Conservation (phyloP, 1,284 basidiomycete genomes). For the Agaricales sp. region DNA sequence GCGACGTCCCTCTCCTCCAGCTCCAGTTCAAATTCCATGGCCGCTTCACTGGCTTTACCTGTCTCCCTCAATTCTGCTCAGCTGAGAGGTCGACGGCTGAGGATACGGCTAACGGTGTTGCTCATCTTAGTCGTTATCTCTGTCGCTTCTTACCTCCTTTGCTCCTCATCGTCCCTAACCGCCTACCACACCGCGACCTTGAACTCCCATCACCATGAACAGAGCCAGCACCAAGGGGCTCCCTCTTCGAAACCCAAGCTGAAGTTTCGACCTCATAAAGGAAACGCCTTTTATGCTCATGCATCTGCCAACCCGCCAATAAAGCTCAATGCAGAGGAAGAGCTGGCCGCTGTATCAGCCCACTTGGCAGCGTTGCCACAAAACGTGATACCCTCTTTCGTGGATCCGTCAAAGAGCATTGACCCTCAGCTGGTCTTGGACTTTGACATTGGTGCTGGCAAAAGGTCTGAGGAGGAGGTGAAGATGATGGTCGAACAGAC, state of each 20-base stretch:
- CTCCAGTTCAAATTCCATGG: not conserved
- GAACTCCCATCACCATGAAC: not conserved
- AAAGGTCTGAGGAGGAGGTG: constrained; percentile 47
- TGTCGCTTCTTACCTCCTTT: not conserved
- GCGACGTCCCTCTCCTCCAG: not conserved
- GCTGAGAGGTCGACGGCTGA: not conserved
- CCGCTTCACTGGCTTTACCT: no score
- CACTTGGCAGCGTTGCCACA: constrained; percentile 73
- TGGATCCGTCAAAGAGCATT: constrained; percentile 58
- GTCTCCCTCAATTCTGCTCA: not conserved
- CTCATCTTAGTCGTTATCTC: not conserved
- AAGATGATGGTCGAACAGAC: constrained; percentile 44
- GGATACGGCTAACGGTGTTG: not conserved
- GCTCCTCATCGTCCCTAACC: not conserved
- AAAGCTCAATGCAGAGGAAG: constrained; percentile 43
- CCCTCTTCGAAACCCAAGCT: not conserved
- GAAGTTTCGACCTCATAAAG: not conserved
- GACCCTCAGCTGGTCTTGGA: constrained; percentile 76
- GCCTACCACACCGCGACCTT: not conserved
- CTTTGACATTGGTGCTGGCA: constrained; percentile 62
- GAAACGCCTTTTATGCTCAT: not conserved
- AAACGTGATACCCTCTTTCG: constrained; percentile 61
- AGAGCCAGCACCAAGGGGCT: not conserved
- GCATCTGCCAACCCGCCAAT: constrained; percentile 22
- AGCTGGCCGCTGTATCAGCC: constrained; percentile 69